Evolutionary conservation across 257 asterid genomes (phyloP), one percentile per base, ranked within the genome.

Genomic region (Solanum sitiens): DNA sequence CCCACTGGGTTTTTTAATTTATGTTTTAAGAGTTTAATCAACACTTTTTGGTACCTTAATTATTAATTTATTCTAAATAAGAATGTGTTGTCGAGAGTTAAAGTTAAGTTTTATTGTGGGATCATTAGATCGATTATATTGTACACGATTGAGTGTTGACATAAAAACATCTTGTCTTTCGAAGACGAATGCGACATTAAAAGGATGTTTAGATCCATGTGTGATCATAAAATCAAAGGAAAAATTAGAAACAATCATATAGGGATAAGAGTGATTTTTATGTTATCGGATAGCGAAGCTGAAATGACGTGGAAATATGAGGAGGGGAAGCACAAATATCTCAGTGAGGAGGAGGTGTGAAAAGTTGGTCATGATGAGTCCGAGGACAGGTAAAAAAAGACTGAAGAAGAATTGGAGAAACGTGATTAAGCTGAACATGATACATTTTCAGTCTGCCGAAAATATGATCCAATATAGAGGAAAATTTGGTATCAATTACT

Each of bases 131-230:
- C 4, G 25, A 56, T 1, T 0, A 56, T 56, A 18, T 56, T 20
- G 23, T 56, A 56, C 11, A 56, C 0, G 2, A 18, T 56, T 7
- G 11, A 56, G 11, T 18, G 11, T 56, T 56, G 11, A 9, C 2
- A 0, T 3, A 56, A 20, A 20, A 2, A 23, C 8, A 0, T 56
- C 13, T 42, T 18, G 25, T 10, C 11, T 18, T 56, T 2, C 0
- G 4, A 56, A 56, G 25, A 56, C 5, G 11, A 56, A 56, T 56
- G 4, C 18, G 8, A 56, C n/a, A 18, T 56, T 56, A 56, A 56
- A 20, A 56, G 11, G 2, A 20, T 56, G 63, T 56, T 56, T 18
- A 56, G 65, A 56, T 53, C 1, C n/a, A 53, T 53, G 63, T 53
- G 63, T 53, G 63, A 0, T 53, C 0, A 53, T 18, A 18, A 53